A percentile compares a stretch with the other conserved stretches of the same genome.
phyloP scores from a whole-genome alignment of 768 basidiomycete genomes.

The Austroboletus eburneus region DNA sequence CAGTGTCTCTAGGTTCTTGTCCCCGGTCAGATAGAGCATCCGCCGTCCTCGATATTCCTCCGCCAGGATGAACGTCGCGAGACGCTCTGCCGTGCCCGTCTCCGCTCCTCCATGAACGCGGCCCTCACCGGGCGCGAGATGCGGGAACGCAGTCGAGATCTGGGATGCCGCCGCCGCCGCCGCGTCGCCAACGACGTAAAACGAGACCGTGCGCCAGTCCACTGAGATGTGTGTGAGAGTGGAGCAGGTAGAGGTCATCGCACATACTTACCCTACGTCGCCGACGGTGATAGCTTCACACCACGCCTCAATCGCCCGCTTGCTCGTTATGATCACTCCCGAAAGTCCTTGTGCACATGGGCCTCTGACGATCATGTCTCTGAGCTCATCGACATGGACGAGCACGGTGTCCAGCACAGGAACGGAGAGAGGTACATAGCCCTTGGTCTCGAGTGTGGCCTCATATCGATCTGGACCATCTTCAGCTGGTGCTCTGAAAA shows the following conservation, averaged over 20 bases:
- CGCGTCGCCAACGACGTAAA: constrained; percentile 74
- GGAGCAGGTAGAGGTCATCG: not conserved
- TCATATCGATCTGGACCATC: constrained; percentile 56
- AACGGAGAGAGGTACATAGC: constrained; percentile 55
- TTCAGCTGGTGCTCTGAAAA: constrained; percentile 37
- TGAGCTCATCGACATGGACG: constrained; percentile 46
- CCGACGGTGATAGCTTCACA: constrained; percentile 30
- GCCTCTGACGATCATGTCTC: constrained; percentile 37
- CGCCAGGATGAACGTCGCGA: constrained; percentile 58
- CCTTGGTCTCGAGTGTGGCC: constrained; percentile 39
- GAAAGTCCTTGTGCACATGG: constrained; percentile 31
- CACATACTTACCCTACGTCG: not conserved
- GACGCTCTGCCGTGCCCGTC: constrained; percentile 64
- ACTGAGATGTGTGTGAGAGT: constrained; percentile 20
- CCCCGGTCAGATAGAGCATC: constrained; percentile 77
- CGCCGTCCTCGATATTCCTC: constrained; percentile 22
- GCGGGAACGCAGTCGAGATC: constrained; percentile 27
- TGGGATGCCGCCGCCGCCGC: constrained; percentile 47
- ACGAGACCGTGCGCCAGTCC: constrained; percentile 57
- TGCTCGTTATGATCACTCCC: constrained; percentile 79
- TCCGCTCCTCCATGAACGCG: constrained; percentile 41
- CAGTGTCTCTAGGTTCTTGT: constrained; percentile 78
- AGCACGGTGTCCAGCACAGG: constrained; percentile 68
- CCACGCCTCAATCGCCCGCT: constrained; percentile 74
- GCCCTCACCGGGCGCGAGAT: constrained; percentile 25